Evolutionary conservation across 805 yeast genomes (phyloP).

Genomic region (Lachancea quebecensis): DNA sequence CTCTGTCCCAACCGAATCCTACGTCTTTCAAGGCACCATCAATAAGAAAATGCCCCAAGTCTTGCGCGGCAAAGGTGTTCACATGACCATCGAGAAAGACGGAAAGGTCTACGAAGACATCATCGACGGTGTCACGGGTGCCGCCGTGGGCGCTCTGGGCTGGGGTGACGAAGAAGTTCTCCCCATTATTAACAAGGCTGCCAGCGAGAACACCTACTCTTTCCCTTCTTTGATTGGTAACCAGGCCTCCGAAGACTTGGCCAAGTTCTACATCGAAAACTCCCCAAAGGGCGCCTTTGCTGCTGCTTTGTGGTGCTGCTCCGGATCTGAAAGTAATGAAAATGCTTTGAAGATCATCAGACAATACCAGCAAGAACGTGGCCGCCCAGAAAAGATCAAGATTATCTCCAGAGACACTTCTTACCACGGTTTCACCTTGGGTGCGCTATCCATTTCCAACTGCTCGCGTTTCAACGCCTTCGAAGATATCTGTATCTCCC

Average conservation of each 20-base stretch:
- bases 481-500: slow-evolving; percentile 26
- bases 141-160: slow-evolving; percentile 46
- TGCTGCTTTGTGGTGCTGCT: slow-evolving; percentile 44
- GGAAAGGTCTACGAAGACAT: slow-evolving; percentile 32
- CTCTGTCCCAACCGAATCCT: slow-evolving; percentile 20
- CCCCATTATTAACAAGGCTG: slow-evolving; percentile 35
- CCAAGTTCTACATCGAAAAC: slow-evolving; percentile 35
- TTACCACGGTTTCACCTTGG: slow-evolving; percentile 46
- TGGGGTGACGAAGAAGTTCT: slow-evolving; percentile 34
- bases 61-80: slow-evolving; percentile 38
- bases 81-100: slow-evolving; percentile 36
- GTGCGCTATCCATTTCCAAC: slow-evolving; percentile 39
- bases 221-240: slow-evolving; percentile 32
- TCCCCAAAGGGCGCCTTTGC: slow-evolving; percentile 35
- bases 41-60: slow-evolving; percentile 35
- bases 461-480: slow-evolving; percentile 32
- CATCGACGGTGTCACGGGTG: slow-evolving; percentile 44
- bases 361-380: slow-evolving; percentile 40
- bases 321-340: slow-evolving; percentile 64
- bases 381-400: slow-evolving; percentile 36
- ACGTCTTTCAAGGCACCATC: slow-evolving; percentile 40
- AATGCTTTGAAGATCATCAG: slow-evolving; percentile 54
- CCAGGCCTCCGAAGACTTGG: slow-evolving; percentile 37
- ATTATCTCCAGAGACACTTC: slow-evolving; percentile 39
- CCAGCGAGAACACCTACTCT: slow-evolving; percentile 34